phyloP scores from a whole-genome alignment of 2,329 filamentous ascomycete genomes.

The Neoascochyta sp. region DNA sequence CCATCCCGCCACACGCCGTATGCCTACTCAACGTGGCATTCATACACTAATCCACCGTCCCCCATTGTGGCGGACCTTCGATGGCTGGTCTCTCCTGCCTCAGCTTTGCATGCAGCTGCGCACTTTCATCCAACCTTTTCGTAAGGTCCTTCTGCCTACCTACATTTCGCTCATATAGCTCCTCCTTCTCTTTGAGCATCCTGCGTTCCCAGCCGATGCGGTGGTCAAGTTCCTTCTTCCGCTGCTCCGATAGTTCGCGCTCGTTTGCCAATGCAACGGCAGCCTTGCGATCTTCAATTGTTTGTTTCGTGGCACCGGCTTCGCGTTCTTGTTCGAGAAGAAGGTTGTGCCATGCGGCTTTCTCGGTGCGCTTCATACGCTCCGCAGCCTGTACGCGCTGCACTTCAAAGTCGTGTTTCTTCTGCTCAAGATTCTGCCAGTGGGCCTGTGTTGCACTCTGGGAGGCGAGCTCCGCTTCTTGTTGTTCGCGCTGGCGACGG shows the following conservation, averaged over 20 bases:
- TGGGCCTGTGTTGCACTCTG: constrained; percentile 18
- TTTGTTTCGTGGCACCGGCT: constrained; percentile 14
- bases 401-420: constrained; percentile 32
- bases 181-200: constrained; percentile 32
- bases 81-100: constrained; percentile 27
- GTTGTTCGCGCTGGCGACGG: constrained; percentile 25
- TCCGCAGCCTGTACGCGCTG: constrained; percentile 30
- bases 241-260: constrained; percentile 17
- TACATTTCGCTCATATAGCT: constrained; percentile 32
- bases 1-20: no score
- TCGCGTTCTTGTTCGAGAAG: constrained; percentile 30
- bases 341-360: constrained; percentile 28
- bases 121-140: constrained; percentile 30
- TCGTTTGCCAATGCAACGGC: constrained; percentile 15
- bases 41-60: constrained; percentile 31
- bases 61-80: constrained; percentile 24
- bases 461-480: constrained; percentile 23
- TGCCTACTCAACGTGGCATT: no score
- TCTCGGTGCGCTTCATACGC: constrained; percentile 29
- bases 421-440: constrained; percentile 21
- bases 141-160: constrained; percentile 30
- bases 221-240: constrained; percentile 28
- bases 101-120: constrained; percentile 27
- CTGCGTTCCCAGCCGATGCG: constrained; percentile 21
- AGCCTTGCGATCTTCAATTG: constrained; percentile 22